Evolutionary conservation across 169 alveolate genomes (phyloP).

Genomic region (Plasmodium relictum): DNA sequence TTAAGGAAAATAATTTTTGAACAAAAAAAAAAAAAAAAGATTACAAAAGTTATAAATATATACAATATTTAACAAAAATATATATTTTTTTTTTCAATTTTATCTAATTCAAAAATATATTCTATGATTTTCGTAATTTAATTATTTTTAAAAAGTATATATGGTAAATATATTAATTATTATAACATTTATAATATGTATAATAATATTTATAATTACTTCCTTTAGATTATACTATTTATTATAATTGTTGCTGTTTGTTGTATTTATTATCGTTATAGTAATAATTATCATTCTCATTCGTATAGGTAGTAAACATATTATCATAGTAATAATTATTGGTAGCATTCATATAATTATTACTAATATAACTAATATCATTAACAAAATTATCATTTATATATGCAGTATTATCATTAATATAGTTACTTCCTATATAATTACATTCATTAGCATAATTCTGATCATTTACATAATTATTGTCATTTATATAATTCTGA

Average conservation of each 20-base stretch:
- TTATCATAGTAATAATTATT: constrained; percentile 57
- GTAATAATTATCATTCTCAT: constrained; percentile 33
- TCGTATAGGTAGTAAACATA: constrained; percentile 17
- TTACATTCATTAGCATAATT: constrained; percentile 10
- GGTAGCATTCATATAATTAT: constrained; percentile 34
- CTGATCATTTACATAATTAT: constrained; percentile 13
- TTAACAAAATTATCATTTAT: neutral
- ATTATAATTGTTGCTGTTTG: neutral
- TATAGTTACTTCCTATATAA: constrained; percentile 12
- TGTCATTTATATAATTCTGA: constrained; percentile 28
- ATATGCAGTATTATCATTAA: constrained; percentile 8
- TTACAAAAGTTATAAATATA: no score
- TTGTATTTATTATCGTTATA: constrained; percentile 22
- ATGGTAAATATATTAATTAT: no score
- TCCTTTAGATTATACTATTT: neutral
- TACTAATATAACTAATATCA: constrained; percentile 22
- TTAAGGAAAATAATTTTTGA: no score
- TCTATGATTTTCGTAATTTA: no score
- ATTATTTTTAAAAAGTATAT: no score
- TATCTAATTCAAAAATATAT: no score
- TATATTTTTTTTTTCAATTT: no score
- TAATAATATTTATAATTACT: no score
- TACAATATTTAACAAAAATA: no score
- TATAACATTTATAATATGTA: no score
- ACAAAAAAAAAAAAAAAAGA: no score